Evolutionary conservation across 805 yeast genomes (phyloP).

Genomic region (Starmerella floris): DNA sequence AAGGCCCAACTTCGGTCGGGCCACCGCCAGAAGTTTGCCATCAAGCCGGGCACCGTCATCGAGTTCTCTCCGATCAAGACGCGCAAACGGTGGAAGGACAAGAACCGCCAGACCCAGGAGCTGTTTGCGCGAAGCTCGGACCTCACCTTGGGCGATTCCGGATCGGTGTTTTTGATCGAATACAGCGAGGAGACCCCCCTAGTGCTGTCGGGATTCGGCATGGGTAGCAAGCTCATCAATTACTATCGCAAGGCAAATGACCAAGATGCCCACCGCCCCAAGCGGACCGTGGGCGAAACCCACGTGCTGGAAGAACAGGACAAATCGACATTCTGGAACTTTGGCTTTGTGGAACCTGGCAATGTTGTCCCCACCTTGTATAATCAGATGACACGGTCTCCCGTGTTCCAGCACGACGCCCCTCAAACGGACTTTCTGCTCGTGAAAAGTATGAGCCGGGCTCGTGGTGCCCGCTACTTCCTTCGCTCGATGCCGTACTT

Average conservation of each 20-base stretch:
- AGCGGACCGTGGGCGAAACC: slow-evolving; percentile 81
- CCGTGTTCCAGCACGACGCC: slow-evolving; percentile 76
- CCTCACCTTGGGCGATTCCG: slow-evolving; percentile 71
- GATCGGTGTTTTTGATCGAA: slow-evolving; percentile 64
- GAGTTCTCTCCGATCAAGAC: slow-evolving; percentile 60
- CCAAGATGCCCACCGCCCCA: slow-evolving; percentile 77
- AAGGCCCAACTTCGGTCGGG: slow-evolving; percentile 58
- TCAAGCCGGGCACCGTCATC: slow-evolving; percentile 65
- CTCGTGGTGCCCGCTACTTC: slow-evolving; percentile 49
- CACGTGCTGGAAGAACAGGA: slow-evolving; percentile 94
- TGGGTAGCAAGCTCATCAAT: slow-evolving; percentile 88
- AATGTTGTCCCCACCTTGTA: slow-evolving; percentile 86
- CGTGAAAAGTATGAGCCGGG: slow-evolving; percentile 63
- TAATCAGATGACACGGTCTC: slow-evolving; percentile 85
- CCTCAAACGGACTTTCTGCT: slow-evolving; percentile 68
- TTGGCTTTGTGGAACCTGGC: slow-evolving; percentile 92
- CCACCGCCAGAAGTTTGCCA: slow-evolving; percentile 65
- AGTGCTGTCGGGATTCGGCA: slow-evolving; percentile 76
- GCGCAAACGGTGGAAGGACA: slow-evolving; percentile 80
- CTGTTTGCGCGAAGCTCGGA: slow-evolving; percentile 59
- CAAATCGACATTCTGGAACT: slow-evolving; percentile 95
- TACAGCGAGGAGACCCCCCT: slow-evolving; percentile 82
- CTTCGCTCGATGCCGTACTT: slow-evolving; percentile 55
- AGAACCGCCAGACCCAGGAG: slow-evolving; percentile 67
- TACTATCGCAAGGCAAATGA: slow-evolving; percentile 76